Evolutionary conservation across 257 asterid species (phyloP).

Genomic region (Leptodermis oblonga): DNA sequence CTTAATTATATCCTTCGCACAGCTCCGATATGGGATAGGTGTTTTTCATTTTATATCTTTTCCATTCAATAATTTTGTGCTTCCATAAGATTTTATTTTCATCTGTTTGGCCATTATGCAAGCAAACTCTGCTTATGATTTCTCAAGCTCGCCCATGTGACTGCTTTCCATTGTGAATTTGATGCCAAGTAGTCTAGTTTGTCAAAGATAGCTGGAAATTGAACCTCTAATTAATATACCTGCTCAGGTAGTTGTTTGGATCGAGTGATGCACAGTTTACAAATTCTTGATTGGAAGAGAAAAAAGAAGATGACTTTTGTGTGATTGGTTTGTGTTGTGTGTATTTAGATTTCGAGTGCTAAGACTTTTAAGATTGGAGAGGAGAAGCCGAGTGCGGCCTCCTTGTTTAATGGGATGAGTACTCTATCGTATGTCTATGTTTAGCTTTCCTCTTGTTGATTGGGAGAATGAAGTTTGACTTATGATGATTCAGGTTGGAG

Average conservation of each 20-base stretch:
- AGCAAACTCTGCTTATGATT: background rate
- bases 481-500: conserved; percentile 57
- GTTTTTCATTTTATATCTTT: conserved; percentile 14
- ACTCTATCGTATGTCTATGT: background rate
- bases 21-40: conserved; percentile 93
- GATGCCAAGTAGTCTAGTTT: too few relatives aligned
- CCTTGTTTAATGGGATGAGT: background rate
- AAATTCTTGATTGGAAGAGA: background rate
- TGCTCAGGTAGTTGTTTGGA: background rate
- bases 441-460: background rate
- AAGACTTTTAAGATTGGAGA: background rate
- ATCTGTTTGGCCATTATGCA: background rate
- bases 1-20: conserved; percentile 65
- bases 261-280: background rate
- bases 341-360: too few relatives aligned
- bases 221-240: too few relatives aligned
- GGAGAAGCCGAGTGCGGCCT: background rate
- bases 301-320: too few relatives aligned
- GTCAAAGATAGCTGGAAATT: background rate
- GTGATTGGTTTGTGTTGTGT: background rate
- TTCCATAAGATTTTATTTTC: too few relatives aligned
- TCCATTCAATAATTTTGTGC: too few relatives aligned
- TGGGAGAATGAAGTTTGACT: conserved; percentile 4
- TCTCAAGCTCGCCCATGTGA: background rate
- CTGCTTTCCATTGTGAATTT: background rate